A percentile compares a stretch with the other conserved stretches of the same genome.
Conservation (phyloP, 164 flowering plant species). For the Vitis labrusca region DNA sequence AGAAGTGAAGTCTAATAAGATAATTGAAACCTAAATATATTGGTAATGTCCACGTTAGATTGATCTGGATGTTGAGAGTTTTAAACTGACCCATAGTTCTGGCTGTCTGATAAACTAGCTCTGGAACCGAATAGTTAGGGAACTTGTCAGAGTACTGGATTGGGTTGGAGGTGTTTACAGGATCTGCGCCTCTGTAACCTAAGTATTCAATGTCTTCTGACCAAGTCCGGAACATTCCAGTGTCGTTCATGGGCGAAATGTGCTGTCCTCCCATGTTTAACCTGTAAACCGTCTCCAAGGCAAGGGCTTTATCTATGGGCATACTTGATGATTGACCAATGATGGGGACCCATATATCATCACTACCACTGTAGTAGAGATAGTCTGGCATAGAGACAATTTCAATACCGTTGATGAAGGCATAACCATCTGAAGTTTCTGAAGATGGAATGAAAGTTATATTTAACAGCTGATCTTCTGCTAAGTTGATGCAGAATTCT, state of each 20-base stretch:
- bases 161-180: no score
- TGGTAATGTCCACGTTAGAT: conserved; percentile 23
- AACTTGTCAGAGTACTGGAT: background rate
- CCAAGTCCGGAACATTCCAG: conserved; percentile 33
- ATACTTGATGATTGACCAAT: background rate
- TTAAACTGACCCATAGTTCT: conserved; percentile 2
- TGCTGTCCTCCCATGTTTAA: conserved; percentile 28
- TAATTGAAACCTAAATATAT: conserved; percentile 17
- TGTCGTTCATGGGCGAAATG: conserved; percentile 18
- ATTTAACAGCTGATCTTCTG: conserved; percentile 8
- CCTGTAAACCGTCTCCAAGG: conserved; percentile 24
- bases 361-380: conserved; percentile 12
- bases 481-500: conserved; percentile 26
- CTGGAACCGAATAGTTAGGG: conserved; percentile 20
- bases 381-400: conserved; percentile 31
- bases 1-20: conserved; percentile 29
- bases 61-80: background rate
- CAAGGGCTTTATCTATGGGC: background rate
- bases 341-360: background rate
- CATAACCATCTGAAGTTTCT: conserved; percentile 12
- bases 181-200: no score
- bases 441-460: conserved; percentile 29
- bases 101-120: conserved; percentile 9
- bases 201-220: background rate
- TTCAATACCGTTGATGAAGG: conserved; percentile 45